Conservation (phyloP, 2,329 filamentous ascomycete genomes). For the Neodidymelliopsis sp. region DNA sequence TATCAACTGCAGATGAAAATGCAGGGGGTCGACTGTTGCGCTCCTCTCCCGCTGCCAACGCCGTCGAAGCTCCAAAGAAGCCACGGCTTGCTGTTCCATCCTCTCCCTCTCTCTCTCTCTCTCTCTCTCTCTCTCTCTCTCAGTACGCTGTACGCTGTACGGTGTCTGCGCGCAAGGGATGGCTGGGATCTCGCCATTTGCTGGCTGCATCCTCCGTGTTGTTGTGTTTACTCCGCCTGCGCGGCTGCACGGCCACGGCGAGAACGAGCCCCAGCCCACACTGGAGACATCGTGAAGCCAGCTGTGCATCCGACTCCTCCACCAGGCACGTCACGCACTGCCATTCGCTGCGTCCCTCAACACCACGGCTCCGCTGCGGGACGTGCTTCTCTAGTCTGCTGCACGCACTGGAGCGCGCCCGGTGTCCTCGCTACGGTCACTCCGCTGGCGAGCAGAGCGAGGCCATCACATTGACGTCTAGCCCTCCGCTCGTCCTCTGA, state of each 20-base stretch:
- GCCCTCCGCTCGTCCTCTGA: constrained; percentile 1
- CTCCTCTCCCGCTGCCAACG: not conserved
- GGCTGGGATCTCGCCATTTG: too few species aligned
- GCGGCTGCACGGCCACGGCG: constrained; percentile 24
- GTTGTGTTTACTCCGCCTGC: constrained; percentile 21
- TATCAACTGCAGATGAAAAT: not conserved
- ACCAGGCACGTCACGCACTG: constrained; percentile 14
- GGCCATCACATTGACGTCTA: constrained; percentile 7
- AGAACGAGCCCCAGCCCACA: constrained; percentile 25
- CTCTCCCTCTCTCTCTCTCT: too few species aligned
- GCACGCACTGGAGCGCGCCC: constrained; percentile 13
- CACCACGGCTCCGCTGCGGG: constrained; percentile 29
- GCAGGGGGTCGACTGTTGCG: not conserved
- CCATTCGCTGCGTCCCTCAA: constrained; percentile 32
- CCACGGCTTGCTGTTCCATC: too few species aligned
- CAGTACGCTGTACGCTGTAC: too few species aligned
- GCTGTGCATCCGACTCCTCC: constrained; percentile 22
- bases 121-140: too few species aligned
- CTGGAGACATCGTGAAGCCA: constrained; percentile 18
- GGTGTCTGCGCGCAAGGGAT: too few species aligned
- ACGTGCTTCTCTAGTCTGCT: constrained; percentile 25
- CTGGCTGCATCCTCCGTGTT: too few species aligned
- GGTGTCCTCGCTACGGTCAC: constrained; percentile 14
- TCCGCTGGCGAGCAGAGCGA: constrained; percentile 6
- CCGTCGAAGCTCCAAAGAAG: constrained; percentile 5